phyloP scores from a whole-genome alignment of 192 early-diverging fungal genomes.

The Thoreauomyces humboldtii region DNA sequence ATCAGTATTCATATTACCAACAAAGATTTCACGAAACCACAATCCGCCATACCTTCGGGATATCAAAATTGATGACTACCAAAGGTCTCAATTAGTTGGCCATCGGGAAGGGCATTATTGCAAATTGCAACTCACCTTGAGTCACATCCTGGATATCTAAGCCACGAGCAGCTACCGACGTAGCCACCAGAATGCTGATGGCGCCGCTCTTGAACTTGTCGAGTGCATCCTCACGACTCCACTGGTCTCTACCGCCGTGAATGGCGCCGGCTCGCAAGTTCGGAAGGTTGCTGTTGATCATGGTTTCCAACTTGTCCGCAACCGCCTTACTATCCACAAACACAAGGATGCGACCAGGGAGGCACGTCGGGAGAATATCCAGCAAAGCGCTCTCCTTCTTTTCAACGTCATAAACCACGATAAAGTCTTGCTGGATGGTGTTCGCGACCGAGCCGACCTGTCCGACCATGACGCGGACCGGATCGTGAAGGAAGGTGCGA shows the following conservation, averaged over 20 bases:
- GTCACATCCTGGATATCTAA: conserved; percentile 65
- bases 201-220: conserved; percentile 84
- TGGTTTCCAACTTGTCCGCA: conserved; percentile 47
- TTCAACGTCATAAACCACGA: conserved; percentile 65
- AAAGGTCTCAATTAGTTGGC: not conserved
- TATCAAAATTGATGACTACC: conserved; percentile 82
- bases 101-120: not conserved
- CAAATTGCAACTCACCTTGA: not conserved
- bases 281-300: conserved; percentile 17
- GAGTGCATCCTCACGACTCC: conserved; percentile 93
- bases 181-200: conserved; percentile 85
- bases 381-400: conserved; percentile 67
- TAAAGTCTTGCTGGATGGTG: conserved; percentile 86
- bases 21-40: no score
- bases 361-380: not conserved
- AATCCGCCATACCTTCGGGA: conserved; percentile 29
- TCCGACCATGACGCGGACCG: conserved; percentile 73
- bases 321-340: conserved; percentile 40
- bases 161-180: conserved; percentile 94
- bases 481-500: conserved; percentile 73
- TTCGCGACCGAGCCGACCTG: conserved; percentile 81
- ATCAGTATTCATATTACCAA: not conserved
- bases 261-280: conserved; percentile 70
- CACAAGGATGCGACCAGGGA: conserved; percentile 49
- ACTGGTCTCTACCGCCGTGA: conserved; percentile 94